Evolutionary conservation across 2,329 filamentous ascomycete genomes (phyloP).

Genomic region (Fusarium dlaminii): DNA sequence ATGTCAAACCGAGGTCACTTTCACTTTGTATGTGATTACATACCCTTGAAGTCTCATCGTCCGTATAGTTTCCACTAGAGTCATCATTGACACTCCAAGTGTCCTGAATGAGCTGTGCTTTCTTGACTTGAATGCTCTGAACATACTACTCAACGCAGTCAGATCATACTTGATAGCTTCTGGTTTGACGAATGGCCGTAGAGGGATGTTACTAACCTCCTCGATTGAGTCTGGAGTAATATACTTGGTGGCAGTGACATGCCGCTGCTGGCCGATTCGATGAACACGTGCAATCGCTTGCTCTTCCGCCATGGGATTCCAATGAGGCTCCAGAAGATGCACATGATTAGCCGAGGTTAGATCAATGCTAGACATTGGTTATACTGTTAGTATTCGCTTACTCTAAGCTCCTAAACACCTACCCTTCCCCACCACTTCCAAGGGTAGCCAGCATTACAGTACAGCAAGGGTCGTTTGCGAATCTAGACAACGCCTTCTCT

Average conservation of each 20-base stretch:
- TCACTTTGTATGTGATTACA: accelerated
- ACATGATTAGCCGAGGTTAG: not conserved
- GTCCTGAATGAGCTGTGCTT: not conserved
- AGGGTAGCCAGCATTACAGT: constrained; percentile 46
- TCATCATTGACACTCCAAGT: not conserved
- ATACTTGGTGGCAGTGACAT: not conserved
- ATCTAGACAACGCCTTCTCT: constrained; percentile 9
- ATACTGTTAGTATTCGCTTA: not conserved
- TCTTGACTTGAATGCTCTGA: not conserved
- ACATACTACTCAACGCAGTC: not conserved
- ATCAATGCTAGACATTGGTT: not conserved
- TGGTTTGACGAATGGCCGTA: accelerated
- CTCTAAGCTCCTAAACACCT: accelerated
- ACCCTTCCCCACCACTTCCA: constrained; percentile 47
- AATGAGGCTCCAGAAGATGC: not conserved
- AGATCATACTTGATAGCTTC: accelerated
- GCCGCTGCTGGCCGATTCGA: not conserved
- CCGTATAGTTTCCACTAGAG: accelerated
- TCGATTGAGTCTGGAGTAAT: not conserved
- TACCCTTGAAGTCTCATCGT: accelerated
- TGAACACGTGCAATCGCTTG: not conserved
- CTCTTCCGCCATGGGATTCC: not conserved
- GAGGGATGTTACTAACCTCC: accelerated
- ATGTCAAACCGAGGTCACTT: accelerated
- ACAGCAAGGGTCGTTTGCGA: constrained; percentile 23